Conservation (phyloP, 2,329 filamentous ascomycete genomes). For the Pyrenophora seminiperda region DNA sequence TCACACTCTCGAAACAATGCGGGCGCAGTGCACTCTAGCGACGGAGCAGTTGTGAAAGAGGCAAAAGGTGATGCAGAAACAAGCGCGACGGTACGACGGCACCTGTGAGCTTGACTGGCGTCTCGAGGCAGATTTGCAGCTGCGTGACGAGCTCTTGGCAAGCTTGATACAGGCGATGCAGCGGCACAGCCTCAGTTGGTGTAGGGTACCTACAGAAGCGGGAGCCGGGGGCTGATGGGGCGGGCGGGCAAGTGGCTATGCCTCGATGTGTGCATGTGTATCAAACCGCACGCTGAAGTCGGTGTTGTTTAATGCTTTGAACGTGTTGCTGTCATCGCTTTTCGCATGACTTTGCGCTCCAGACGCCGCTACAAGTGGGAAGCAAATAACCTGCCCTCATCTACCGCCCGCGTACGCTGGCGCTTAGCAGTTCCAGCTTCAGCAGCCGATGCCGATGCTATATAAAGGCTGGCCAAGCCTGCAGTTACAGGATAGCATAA, state of each 20-base stretch:
- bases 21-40: conserved; percentile 23
- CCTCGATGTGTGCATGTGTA: too few species aligned
- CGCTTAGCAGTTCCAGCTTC: conserved; percentile 38
- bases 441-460: conserved; percentile 32
- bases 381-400: conserved; percentile 15
- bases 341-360: neutral
- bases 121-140: conserved; percentile 46
- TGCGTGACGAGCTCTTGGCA: conserved; percentile 37
- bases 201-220: conserved; percentile 23
- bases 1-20: conserved; percentile 24
- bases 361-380: conserved; percentile 8
- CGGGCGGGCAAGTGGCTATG: conserved; percentile 36
- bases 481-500: conserved; percentile 11
- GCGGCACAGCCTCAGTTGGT: conserved; percentile 44
- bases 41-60: conserved; percentile 20
- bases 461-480: conserved; percentile 36
- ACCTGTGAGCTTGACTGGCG: conserved; percentile 35
- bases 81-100: conserved; percentile 40
- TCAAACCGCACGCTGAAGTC: conserved; percentile 13
- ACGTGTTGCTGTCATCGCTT: conserved; percentile 8
- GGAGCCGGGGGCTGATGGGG: conserved; percentile 24
- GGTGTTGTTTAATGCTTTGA: conserved; percentile 6
- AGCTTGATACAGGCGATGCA: conserved; percentile 28
- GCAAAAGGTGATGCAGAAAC: conserved; percentile 27
- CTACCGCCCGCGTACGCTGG: conserved; percentile 30